Conservation (phyloP, 805 yeast species). For the Candida caryicola region DNA sequence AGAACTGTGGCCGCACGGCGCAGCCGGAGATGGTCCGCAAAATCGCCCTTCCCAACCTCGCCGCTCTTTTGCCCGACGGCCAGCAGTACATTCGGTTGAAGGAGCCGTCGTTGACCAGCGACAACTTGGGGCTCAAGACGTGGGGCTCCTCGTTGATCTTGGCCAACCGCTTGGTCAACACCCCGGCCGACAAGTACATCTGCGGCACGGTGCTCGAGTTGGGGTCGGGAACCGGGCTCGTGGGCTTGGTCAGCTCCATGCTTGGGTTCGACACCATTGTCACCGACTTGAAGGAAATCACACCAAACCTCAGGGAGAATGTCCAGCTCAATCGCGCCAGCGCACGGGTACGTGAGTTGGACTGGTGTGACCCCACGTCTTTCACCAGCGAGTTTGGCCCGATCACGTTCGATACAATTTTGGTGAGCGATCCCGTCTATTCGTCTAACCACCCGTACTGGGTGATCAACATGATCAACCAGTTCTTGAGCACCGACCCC, state of each 20-base stretch:
- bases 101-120: conserved; percentile 87
- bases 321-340: conserved; percentile 46
- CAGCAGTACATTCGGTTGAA: conserved; percentile 37
- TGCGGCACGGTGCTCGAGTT: conserved; percentile 55
- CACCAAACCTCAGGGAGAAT: conserved; percentile 63
- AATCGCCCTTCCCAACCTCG: conserved; percentile 46
- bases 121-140: conserved; percentile 86
- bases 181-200: conserved; percentile 14
- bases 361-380: conserved; percentile 69
- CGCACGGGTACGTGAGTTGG: conserved; percentile 52
- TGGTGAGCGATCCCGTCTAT: conserved; percentile 87
- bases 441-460: conserved; percentile 76
- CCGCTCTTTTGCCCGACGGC: conserved; percentile 6
- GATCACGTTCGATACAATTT: conserved; percentile 51
- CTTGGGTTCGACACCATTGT: conserved; percentile 51
- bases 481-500: conserved; percentile 36
- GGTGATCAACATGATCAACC: conserved; percentile 58
- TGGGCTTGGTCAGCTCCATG: conserved; percentile 66
- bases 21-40: conserved; percentile 66
- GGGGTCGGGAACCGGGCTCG: conserved; percentile 95
- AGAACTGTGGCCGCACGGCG: conserved; percentile 82
- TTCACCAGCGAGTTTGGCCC: conserved; percentile 26
- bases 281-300: conserved; percentile 80
- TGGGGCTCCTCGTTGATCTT: conserved; percentile 91
- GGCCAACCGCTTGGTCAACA: conserved; percentile 48